These are phyloP conservation scores for Blastocystis sp. DNA, from an alignment of 352 stramenopile genomes.

Conservation along the genomic window DNA sequence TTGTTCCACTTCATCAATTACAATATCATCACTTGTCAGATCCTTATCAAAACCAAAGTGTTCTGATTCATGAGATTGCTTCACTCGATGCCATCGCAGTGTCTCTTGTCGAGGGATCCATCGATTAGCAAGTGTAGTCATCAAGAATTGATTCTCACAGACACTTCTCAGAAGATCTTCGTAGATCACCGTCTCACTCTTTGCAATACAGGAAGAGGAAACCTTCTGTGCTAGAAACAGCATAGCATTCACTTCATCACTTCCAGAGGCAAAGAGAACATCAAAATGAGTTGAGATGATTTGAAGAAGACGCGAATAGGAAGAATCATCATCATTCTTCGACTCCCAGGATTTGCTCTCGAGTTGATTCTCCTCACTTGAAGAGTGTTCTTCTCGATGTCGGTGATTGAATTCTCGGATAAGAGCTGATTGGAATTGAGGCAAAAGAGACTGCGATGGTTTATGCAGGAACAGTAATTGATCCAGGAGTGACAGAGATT, in stretches of 20 bases:
- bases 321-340: background rate
- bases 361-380: constrained; percentile 33
- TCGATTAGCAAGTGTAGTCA: background rate
- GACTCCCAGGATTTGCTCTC: background rate
- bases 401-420: background rate
- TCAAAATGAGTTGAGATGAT: constrained; percentile 45
- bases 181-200: background rate
- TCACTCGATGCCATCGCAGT: background rate
- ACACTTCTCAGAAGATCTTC: constrained; percentile 23
- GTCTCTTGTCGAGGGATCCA: background rate
- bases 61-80: background rate
- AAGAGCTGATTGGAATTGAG: background rate
- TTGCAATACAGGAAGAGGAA: background rate
- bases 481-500: constrained; percentile 7
- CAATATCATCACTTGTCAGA: background rate
- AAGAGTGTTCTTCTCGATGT: background rate
- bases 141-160: constrained; percentile 49
- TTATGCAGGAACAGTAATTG: background rate
- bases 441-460: background rate
- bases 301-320: constrained; percentile 33
- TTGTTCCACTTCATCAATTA: background rate
- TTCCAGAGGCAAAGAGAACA: background rate
- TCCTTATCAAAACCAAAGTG: background rate
- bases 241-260: background rate
- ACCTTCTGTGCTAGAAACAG: background rate